Conservation (phyloP, 495 filamentous ascomycete species). For the Schizothecium vesticola region DNA sequence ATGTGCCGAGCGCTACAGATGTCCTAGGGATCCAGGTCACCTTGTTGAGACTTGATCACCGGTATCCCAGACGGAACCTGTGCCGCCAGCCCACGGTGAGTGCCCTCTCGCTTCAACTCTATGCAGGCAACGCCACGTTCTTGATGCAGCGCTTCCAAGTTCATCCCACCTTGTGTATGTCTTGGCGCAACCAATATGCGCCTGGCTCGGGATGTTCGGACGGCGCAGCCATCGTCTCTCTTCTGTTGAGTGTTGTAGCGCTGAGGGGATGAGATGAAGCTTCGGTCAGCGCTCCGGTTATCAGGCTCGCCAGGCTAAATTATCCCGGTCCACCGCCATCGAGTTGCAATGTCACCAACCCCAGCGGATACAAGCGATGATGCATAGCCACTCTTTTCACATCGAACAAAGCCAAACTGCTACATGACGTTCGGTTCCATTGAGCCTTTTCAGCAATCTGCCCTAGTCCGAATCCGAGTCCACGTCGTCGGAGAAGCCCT, state of each 20-base stretch:
- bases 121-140: background rate
- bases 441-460: background rate
- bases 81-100: background rate
- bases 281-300: background rate
- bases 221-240: background rate
- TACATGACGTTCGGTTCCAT: background rate
- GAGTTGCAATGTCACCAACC: no score
- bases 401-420: background rate
- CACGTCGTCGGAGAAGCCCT: constrained; percentile 40
- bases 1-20: background rate
- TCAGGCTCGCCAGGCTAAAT: background rate
- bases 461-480: constrained; percentile 40
- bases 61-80: background rate
- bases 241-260: background rate
- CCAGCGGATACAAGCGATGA: background rate
- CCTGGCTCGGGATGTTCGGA: background rate
- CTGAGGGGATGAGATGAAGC: background rate
- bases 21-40: background rate
- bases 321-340: background rate
- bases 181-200: background rate
- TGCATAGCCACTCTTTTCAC: background rate
- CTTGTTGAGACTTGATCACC: background rate
- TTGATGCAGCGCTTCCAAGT: constrained; percentile 3
- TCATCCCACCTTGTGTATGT: background rate
- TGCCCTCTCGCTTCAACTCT: background rate